These are phyloP conservation scores for Epichloe scottii DNA, from an alignment of 2,329 filamentous ascomycete species.

Conservation along the genomic window DNA sequence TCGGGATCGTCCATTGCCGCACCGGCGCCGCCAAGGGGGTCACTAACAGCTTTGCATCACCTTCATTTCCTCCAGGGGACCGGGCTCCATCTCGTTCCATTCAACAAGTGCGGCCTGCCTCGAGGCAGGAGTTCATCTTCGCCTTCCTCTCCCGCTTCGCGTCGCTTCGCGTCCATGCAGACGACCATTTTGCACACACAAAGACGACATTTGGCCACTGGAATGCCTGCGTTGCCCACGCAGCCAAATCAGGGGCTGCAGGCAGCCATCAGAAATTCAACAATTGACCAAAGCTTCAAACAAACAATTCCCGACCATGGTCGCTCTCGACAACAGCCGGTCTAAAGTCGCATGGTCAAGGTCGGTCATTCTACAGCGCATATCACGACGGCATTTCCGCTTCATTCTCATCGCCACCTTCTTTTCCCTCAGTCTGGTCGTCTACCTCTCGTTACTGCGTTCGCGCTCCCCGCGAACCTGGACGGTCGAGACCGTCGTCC, in stretches of 20 bases:
- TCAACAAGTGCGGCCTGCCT: too few species aligned
- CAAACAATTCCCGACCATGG: background rate
- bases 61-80: too few species aligned
- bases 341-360: background rate
- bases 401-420: background rate
- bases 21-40: too few species aligned
- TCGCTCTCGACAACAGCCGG: background rate
- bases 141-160: too few species aligned
- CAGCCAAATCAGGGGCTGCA: background rate
- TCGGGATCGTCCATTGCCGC: too few species aligned
- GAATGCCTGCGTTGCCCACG: background rate
- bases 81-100: too few species aligned
- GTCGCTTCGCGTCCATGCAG: too few species aligned
- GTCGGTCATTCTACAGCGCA: background rate
- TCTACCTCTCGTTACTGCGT: background rate
- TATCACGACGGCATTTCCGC: constrained; percentile 3
- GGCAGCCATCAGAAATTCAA: background rate
- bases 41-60: too few species aligned
- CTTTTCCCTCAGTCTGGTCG: background rate
- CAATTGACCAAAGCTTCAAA: background rate
- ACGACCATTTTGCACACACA: too few species aligned
- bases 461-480: background rate
- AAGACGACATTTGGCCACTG: background rate
- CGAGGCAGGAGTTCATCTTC: too few species aligned
- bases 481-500: constrained; percentile 4